Percentiles rank a stretch among this genome's conserved stretches.
Conservation (phyloP, 768 basidiomycete genomes). For the Multifurca ochricompacta region DNA sequence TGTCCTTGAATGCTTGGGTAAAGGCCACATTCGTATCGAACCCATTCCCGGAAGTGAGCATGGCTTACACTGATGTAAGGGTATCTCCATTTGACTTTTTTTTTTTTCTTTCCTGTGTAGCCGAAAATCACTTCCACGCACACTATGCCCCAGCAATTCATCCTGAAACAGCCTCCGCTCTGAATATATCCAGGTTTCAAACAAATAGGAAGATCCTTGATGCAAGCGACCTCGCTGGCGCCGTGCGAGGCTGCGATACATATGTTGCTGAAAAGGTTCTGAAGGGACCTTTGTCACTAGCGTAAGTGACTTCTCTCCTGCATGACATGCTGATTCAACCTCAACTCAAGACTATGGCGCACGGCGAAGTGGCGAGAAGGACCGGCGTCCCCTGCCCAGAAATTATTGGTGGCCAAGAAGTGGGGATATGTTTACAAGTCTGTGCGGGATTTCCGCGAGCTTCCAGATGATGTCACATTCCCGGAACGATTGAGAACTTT, state of each 20-base stretch:
- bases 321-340: slow-evolving; percentile 4
- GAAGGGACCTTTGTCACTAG: slow-evolving; percentile 38
- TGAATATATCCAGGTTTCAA: slow-evolving; percentile 14
- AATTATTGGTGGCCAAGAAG: slow-evolving; percentile 45
- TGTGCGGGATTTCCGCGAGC: slow-evolving; percentile 23
- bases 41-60: slow-evolving; percentile 23
- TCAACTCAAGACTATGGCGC: slow-evolving; percentile 43
- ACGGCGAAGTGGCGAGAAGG: slow-evolving; percentile 58
- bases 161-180: slow-evolving; percentile 6
- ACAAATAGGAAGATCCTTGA: slow-evolving; percentile 36
- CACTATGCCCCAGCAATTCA: slow-evolving; percentile 44
- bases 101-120: slow-evolving; percentile 11
- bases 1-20: slow-evolving; percentile 67
- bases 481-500: slow-evolving; percentile 35
- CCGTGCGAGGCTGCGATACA: slow-evolving; percentile 62
- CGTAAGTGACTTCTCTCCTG: slow-evolving; percentile 35
- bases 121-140: slow-evolving; percentile 37
- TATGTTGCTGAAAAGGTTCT: slow-evolving; percentile 53
- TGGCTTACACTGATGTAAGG: background rate
- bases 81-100: background rate
- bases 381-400: slow-evolving; percentile 57
- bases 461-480: slow-evolving; percentile 20
- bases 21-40: slow-evolving; percentile 60
- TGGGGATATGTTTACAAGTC: slow-evolving; percentile 29
- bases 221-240: slow-evolving; percentile 48